A percentile compares a stretch with the other conserved stretches of the same genome.
phyloP scores from a whole-genome alignment of 805 yeast species.

The Scheffersomyces coipomensis region DNA sequence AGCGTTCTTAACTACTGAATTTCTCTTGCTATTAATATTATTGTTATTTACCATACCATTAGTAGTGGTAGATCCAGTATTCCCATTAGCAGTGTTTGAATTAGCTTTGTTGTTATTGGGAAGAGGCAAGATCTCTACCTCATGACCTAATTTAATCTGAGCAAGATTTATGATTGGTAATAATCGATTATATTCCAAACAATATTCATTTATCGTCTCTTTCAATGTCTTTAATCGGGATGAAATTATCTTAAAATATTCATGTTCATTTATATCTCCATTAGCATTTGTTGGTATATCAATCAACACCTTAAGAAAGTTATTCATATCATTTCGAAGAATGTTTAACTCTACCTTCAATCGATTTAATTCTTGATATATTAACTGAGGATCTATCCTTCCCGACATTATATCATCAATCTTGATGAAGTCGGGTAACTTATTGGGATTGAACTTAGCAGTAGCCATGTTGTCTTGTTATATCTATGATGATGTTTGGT shows the following conservation, averaged over 20 bases:
- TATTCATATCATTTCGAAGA: slow-evolving; percentile 40
- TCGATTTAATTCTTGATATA: slow-evolving; percentile 45
- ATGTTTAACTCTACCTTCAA: slow-evolving; percentile 41
- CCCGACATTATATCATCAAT: slow-evolving; percentile 47
- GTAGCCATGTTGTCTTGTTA: neutral
- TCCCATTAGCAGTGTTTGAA: slow-evolving; percentile 4
- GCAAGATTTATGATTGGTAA: slow-evolving; percentile 51
- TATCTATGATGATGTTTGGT: too few species aligned
- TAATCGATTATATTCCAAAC: slow-evolving; percentile 42
- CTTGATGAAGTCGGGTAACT: slow-evolving; percentile 32
- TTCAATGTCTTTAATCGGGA: slow-evolving; percentile 37
- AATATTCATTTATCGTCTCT: slow-evolving; percentile 39
- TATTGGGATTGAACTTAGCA: neutral
- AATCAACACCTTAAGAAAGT: slow-evolving; percentile 36
- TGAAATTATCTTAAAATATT: slow-evolving; percentile 36
- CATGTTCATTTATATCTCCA: slow-evolving; percentile 28
- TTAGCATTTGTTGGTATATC: slow-evolving; percentile 20
- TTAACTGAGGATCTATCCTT: slow-evolving; percentile 33
- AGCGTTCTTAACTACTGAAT: too few species aligned
- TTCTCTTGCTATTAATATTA: neutral
- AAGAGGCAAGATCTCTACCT: slow-evolving; percentile 43
- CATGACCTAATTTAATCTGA: slow-evolving; percentile 49
- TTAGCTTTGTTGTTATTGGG: slow-evolving; percentile 1
- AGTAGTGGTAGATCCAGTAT: slow-evolving; percentile 5
- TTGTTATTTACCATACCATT: neutral